Evolutionary conservation across 345 rosid genomes (phyloP), one percentile per base, ranked within the genome.

Genomic region (Psidium friedrichsthalianum): DNA sequence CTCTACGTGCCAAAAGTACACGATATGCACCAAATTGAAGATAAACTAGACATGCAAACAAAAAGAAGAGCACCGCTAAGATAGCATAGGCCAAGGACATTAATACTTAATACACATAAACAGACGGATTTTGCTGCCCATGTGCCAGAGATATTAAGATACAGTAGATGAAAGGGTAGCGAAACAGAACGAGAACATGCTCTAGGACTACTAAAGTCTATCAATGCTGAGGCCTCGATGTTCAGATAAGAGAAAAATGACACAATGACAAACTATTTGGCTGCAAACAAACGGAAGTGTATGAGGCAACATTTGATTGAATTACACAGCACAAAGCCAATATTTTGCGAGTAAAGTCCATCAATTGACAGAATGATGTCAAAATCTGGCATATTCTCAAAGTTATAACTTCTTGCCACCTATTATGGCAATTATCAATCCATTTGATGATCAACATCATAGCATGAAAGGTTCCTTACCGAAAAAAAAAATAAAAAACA

Each of bases 191-290:
- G 47, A 69, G 32, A 64, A 69, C 24, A 18, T 18, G 44, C 40
- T 64, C 44, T 32, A 64, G 44, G 78, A 32, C 78, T 64, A 25
- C 4, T 29, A 8, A 24, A 55, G 49, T 22, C 27, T 53, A 83
- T 53, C 61, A 42, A 74, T 57, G 57, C 29, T 74, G 54, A 55
- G 36, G 84, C 51, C 42, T 42, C 4, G 0, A 40, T 22, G 22
- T 36, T n/a, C 84, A 53, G 61, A 57, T 29, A 27, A 54, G 25
- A 87, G 93, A 97, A 95, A 87, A 93, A 93, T 51, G 98, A 95
- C 80, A 94, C 90, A 51, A 95, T 83, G 32, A 80, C 89, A 84
- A 74, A 93, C 90, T 55, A 95, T 89, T 86, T 89, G 89, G 86
- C 98, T 94, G 94, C 90, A 89, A 82, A 86, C 44, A 51, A 42